Conservation (phyloP, 2,329 filamentous ascomycete genomes). For the Paraphoma chrysanthemicola region DNA sequence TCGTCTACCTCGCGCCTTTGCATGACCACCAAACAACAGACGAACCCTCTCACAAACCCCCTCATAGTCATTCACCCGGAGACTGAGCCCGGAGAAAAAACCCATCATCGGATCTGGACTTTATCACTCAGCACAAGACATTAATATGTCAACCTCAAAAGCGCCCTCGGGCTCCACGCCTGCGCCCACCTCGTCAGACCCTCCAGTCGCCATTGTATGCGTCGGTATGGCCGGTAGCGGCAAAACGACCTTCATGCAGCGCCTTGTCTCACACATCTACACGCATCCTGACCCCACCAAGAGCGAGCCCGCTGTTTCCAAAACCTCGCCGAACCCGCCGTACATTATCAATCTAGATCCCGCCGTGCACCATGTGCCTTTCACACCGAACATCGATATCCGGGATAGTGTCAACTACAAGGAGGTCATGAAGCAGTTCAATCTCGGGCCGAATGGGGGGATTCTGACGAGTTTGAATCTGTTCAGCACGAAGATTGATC, state of each 20-base stretch:
- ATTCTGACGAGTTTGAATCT: conserved; percentile 95
- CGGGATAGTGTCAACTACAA: conserved; percentile 99
- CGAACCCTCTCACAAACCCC: too few species aligned
- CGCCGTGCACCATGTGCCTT: conserved; percentile 90
- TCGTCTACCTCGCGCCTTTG: background rate
- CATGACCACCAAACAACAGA: background rate
- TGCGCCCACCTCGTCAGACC: conserved; percentile 12
- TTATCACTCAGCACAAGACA: background rate
- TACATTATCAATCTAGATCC: conserved; percentile 98
- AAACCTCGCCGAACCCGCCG: conserved; percentile 62
- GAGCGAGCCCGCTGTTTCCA: conserved; percentile 37
- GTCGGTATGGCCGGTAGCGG: conserved; percentile 98
- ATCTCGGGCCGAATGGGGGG: conserved; percentile 94
- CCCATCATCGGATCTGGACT: background rate
- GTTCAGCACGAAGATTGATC: conserved; percentile 97
- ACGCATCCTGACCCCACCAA: conserved; percentile 65
- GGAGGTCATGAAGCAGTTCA: conserved; percentile 99
- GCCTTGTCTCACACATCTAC: conserved; percentile 93
- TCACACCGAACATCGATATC: conserved; percentile 98
- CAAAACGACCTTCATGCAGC: conserved; percentile 99
- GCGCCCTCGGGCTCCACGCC: conserved; percentile 22
- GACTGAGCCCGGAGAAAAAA: too few species aligned
- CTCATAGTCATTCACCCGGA: too few species aligned
- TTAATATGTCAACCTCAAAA: conserved; percentile 52
- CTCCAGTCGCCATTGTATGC: conserved; percentile 83